Evolutionary conservation across 805 yeast species (phyloP).

Genomic region (Candida verbasci): DNA sequence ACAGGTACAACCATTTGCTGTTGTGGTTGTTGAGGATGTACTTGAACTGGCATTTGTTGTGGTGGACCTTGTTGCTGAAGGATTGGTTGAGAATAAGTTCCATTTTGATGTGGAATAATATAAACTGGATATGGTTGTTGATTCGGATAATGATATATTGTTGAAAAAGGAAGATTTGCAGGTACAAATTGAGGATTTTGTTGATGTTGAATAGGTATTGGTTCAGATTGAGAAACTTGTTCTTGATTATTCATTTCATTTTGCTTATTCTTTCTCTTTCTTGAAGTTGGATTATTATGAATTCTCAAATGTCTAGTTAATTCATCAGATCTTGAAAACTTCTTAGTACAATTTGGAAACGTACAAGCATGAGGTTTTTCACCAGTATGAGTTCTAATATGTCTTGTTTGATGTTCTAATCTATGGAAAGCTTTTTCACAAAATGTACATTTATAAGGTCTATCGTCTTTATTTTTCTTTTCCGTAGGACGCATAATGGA

Average conservation of each 20-base stretch:
- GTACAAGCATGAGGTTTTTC: slow-evolving; percentile 86
- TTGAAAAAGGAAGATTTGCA: too few relatives aligned
- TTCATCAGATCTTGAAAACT: slow-evolving; percentile 79
- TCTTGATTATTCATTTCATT: not conserved
- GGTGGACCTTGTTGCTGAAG: slow-evolving; percentile 9
- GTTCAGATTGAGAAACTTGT: not conserved
- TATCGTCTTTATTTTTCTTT: slow-evolving; percentile 23
- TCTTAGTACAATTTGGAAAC: slow-evolving; percentile 78
- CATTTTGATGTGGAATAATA: slow-evolving; percentile 27
- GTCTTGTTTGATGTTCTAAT: slow-evolving; percentile 87
- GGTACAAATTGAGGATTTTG: not conserved
- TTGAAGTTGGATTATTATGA: slow-evolving; percentile 56
- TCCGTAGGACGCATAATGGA: slow-evolving; percentile 5
- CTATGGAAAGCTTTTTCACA: slow-evolving; percentile 86
- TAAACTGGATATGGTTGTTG: slow-evolving; percentile 35
- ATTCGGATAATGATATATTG: too few relatives aligned
- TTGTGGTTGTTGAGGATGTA: slow-evolving; percentile 8
- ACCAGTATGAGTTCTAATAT: slow-evolving; percentile 89
- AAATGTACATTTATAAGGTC: slow-evolving; percentile 83
- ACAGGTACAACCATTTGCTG: not conserved
- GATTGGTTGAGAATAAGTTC: slow-evolving; percentile 14
- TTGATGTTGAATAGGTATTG: not conserved
- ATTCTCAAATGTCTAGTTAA: slow-evolving; percentile 81
- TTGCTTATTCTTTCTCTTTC: slow-evolving; percentile 34
- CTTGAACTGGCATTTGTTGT: slow-evolving; percentile 6